A percentile compares a stretch with the other conserved stretches of the same genome.
Evolutionary conservation across 176 grass and related monocot genomes (phyloP).

Genomic region (Eremochloa ophiuroides): DNA sequence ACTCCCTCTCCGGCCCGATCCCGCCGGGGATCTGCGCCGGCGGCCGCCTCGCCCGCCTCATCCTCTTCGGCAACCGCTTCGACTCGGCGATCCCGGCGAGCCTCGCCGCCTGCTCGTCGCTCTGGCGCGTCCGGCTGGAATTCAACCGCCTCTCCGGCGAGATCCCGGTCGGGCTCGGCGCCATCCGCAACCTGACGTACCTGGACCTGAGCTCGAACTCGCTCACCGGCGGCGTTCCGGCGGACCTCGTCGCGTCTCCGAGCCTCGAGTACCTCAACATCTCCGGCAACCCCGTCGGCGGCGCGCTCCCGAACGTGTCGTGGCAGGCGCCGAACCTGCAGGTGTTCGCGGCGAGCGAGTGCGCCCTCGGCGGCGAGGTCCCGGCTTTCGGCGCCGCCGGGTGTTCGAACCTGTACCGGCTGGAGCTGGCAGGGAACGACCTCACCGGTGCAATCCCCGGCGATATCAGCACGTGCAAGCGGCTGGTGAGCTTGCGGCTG

Average conservation of each 20-base stretch:
- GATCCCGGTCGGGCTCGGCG: slow-evolving; percentile 69
- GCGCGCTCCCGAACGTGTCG: slow-evolving; percentile 33
- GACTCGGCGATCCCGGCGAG: slow-evolving; percentile 56
- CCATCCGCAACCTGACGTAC: slow-evolving; percentile 69
- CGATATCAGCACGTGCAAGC: slow-evolving; percentile 51
- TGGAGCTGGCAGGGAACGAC: slow-evolving; percentile 66
- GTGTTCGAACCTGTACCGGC: slow-evolving; percentile 68
- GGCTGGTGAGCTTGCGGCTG: slow-evolving; percentile 73
- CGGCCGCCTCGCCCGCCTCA: slow-evolving; percentile 57
- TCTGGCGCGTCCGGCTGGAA: slow-evolving; percentile 76
- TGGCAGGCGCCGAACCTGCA: slow-evolving; percentile 66
- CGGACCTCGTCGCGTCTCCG: slow-evolving; percentile 38
- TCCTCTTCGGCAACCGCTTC: slow-evolving; percentile 84
- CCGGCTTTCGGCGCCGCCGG: slow-evolving; percentile 51
- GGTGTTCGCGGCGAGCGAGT: slow-evolving; percentile 57
- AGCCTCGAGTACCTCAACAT: slow-evolving; percentile 84
- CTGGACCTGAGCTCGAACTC: slow-evolving; percentile 75
- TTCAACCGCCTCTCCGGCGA: slow-evolving; percentile 51
- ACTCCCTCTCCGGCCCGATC: slow-evolving; percentile 60
- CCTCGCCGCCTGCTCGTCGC: slow-evolving; percentile 64
- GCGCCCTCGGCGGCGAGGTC: slow-evolving; percentile 42
- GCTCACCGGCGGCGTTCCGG: slow-evolving; percentile 53
- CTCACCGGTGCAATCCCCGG: slow-evolving; percentile 54
- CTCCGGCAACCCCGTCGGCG: slow-evolving; percentile 61
- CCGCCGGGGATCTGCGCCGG: slow-evolving; percentile 55